Conservation (phyloP, 2,329 filamentous ascomycete genomes). For the Paecilomyces niveus region DNA sequence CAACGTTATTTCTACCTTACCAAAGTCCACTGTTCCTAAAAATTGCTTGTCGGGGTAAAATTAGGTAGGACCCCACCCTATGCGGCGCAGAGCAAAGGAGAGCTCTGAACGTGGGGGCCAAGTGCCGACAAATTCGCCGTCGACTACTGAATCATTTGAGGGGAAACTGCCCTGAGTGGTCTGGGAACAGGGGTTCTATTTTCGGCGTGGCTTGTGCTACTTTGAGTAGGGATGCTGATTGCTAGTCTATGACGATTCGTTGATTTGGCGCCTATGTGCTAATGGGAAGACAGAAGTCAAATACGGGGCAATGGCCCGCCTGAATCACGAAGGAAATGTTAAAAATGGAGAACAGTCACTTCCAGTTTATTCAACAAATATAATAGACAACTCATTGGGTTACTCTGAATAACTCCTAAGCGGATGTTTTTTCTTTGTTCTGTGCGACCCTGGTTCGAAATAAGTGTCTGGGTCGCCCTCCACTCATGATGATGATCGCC, state of each 20-base stretch:
- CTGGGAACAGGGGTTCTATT: neutral
- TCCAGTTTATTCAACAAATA: neutral
- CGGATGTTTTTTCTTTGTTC: neutral
- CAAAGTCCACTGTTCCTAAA: neutral
- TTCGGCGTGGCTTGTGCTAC: neutral
- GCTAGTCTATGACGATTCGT: neutral
- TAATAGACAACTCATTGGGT: neutral
- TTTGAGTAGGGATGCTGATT: neutral
- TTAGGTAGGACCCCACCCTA: neutral
- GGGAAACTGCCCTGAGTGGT: neutral
- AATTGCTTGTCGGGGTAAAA: neutral
- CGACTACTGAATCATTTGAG: neutral
- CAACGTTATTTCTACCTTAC: neutral
- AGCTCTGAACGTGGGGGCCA: neutral
- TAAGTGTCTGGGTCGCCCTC: neutral
- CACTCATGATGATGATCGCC: neutral
- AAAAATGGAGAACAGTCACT: neutral
- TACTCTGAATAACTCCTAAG: neutral
- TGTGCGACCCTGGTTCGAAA: neutral
- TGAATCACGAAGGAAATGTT: neutral
- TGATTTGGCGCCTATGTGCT: neutral
- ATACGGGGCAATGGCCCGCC: no score
- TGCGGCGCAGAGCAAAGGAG: neutral
- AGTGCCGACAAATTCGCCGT: neutral
- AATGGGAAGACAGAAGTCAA: neutral